Conservation (phyloP, 2,329 filamentous ascomycete genomes). For the Aspergillus oerlinghausenensis region DNA sequence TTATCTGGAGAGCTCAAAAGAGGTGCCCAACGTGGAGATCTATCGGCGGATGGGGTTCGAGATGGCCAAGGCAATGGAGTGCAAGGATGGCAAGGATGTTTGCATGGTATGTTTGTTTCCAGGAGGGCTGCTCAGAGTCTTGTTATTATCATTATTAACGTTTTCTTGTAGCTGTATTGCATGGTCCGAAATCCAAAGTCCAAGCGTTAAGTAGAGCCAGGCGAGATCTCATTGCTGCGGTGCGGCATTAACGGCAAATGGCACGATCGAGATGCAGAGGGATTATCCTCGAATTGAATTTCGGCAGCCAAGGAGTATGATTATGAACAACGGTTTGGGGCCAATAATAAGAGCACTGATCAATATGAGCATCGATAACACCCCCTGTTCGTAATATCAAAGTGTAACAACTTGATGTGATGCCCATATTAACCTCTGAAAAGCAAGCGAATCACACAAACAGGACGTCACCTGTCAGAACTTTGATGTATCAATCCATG, state of each 20-base stretch:
- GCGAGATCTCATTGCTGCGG: not conserved
- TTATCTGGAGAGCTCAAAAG: conserved; percentile 67
- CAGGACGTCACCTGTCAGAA: not conserved
- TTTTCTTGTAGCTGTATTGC: conserved; percentile 20
- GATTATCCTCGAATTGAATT: not conserved
- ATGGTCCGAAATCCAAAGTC: conserved; percentile 21
- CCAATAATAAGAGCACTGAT: too few relatives aligned
- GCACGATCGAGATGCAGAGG: not conserved
- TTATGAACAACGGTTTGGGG: not conserved
- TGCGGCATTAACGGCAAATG: not conserved
- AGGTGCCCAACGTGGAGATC: conserved; percentile 65
- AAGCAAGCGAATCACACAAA: not conserved
- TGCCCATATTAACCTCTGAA: too few relatives aligned
- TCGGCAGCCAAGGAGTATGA: not conserved
- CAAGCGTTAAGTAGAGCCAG: not conserved
- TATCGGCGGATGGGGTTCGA: conserved; percentile 67
- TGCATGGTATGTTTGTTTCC: conserved; percentile 43
- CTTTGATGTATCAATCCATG: not conserved
- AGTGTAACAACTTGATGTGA: not conserved
- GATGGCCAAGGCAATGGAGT: conserved; percentile 62
- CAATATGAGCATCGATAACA: too few relatives aligned
- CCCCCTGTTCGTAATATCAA: not conserved
- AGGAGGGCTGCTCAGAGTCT: not conserved
- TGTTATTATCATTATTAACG: not conserved
- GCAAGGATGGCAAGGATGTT: conserved; percentile 57